Conservation (phyloP, 2,329 filamentous ascomycete genomes). For the Ascochyta lentis region DNA sequence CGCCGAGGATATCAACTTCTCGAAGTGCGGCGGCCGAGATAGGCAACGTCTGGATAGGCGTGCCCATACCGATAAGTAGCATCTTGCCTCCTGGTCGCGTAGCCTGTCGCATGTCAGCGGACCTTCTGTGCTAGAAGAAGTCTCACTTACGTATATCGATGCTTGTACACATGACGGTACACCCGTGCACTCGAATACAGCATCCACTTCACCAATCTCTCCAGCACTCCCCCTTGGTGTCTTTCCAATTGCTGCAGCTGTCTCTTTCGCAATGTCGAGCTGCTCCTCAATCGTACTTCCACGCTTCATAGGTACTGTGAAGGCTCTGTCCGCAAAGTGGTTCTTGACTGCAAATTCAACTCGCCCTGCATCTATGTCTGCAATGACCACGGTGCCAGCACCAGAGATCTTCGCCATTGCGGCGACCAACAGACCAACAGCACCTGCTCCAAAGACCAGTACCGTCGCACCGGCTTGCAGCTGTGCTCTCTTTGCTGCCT, state of each 20-base stretch:
- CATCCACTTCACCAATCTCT: slow-evolving; percentile 64
- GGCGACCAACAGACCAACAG: slow-evolving; percentile 65
- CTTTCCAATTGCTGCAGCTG: slow-evolving; percentile 52
- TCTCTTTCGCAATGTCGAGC: slow-evolving; percentile 59
- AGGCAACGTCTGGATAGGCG: slow-evolving; percentile 75
- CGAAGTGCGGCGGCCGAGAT: slow-evolving; percentile 74
- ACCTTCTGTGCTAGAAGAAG: neutral
- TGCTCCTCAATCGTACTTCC: slow-evolving; percentile 61
- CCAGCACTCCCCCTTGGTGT: slow-evolving; percentile 41
- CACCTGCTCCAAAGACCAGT: slow-evolving; percentile 66
- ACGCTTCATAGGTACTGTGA: slow-evolving; percentile 55
- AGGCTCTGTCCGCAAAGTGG: slow-evolving; percentile 56
- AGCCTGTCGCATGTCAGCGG: slow-evolving; percentile 47
- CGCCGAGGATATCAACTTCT: slow-evolving; percentile 79
- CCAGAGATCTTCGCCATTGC: slow-evolving; percentile 62
- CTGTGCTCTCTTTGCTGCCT: slow-evolving; percentile 63
- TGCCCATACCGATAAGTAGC: slow-evolving; percentile 81
- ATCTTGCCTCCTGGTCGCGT: slow-evolving; percentile 74
- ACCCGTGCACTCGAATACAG: slow-evolving; percentile 79
- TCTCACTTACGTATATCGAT: slow-evolving; percentile 66
- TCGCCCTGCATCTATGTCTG: slow-evolving; percentile 65
- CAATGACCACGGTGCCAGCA: slow-evolving; percentile 63
- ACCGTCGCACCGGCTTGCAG: slow-evolving; percentile 57
- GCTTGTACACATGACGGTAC: slow-evolving; percentile 78
- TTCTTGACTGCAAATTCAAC: slow-evolving; percentile 62